Evolutionary conservation across 2,329 filamentous ascomycete genomes (phyloP).

Genomic region (Cercospora zeina): DNA sequence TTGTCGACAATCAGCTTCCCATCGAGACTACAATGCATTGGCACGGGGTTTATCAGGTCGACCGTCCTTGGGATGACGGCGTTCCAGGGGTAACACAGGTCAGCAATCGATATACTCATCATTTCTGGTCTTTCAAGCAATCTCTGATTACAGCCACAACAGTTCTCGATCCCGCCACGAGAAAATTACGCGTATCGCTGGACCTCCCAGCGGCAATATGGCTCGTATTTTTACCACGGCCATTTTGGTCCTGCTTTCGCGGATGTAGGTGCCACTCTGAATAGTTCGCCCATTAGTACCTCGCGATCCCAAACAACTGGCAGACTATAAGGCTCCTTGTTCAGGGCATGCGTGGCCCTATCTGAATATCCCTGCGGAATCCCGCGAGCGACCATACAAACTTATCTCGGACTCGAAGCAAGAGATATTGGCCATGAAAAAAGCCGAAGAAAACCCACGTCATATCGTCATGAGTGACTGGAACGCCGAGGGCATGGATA

Average conservation of each 20-base stretch:
- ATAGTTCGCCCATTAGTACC: background rate
- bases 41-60: conserved; percentile 9
- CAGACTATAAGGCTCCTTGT: background rate
- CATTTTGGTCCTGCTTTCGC: conserved; percentile 26
- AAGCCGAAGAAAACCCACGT: conserved; percentile 19
- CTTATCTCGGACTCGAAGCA: conserved; percentile 12
- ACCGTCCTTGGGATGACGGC: conserved; percentile 5
- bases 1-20: conserved; percentile 45
- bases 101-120: no score
- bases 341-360: conserved; percentile 20
- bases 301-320: background rate
- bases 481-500: conserved; percentile 19
- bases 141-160: background rate
- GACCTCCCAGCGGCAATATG: conserved; percentile 21
- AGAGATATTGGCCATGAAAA: conserved; percentile 20
- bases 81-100: background rate
- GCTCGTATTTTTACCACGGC: conserved; percentile 26
- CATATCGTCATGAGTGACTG: conserved; percentile 24
- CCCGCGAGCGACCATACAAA: conserved; percentile 22
- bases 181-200: conserved; percentile 25
- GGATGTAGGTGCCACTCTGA: conserved; percentile 14
- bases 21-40: conserved; percentile 26
- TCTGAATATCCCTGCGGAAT: conserved; percentile 25
- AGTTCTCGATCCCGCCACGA: background rate
- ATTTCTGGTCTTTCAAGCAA: no score